phyloP scores from a whole-genome alignment of 176 grass and related monocot species.

The Tillandsia leiboldiana region DNA sequence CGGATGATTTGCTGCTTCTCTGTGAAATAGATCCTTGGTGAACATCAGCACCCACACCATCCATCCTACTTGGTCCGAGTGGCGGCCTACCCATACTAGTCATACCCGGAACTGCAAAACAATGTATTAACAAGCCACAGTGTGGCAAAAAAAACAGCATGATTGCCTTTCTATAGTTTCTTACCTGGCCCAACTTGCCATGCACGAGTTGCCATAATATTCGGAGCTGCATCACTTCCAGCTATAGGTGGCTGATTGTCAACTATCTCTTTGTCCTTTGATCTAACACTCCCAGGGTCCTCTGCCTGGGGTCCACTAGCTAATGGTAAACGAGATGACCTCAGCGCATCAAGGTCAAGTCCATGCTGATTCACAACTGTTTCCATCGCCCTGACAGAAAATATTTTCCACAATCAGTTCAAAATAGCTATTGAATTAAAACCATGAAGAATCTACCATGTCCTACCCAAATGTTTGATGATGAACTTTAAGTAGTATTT shows the following conservation, averaged over 20 bases:
- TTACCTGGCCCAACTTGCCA: conserved; percentile 76
- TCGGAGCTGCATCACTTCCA: conserved; percentile 50
- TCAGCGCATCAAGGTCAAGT: conserved; percentile 81
- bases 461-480: too few species aligned
- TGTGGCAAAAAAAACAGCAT: conserved; percentile 18
- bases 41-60: conserved; percentile 40
- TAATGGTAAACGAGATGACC: conserved; percentile 59
- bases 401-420: background rate
- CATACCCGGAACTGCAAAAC: conserved; percentile 29
- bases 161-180: conserved; percentile 17
- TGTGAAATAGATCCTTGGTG: conserved; percentile 66
- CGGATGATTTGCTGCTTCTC: conserved; percentile 59
- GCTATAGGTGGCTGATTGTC: conserved; percentile 37
- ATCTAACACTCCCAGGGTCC: conserved; percentile 42
- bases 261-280: conserved; percentile 72
- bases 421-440: background rate
- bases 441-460: too few species aligned
- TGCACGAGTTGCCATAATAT: conserved; percentile 32
- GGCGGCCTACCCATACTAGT: conserved; percentile 39
- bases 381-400: conserved; percentile 70
- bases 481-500: too few species aligned
- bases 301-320: conserved; percentile 46
- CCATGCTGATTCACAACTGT: conserved; percentile 92
- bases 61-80: conserved; percentile 36
- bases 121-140: conserved; percentile 19